Conservation (phyloP, 208 protist genomes). For the Trypanosoma conorhini region DNA sequence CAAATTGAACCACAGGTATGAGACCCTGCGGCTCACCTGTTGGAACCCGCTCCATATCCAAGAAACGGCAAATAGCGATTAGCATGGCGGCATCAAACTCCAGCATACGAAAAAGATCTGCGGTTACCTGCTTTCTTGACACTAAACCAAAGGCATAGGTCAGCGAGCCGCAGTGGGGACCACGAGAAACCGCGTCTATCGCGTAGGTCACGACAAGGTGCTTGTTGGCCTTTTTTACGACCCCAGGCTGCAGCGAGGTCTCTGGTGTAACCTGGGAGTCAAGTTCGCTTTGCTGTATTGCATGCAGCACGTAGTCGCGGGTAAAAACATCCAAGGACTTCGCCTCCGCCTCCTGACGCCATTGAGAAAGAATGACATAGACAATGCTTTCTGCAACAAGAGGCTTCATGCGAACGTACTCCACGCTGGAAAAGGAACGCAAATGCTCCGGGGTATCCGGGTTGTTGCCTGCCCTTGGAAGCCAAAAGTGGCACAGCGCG, state of each 20-base stretch:
- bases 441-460: conserved; percentile 53
- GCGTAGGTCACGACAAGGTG: conserved; percentile 63
- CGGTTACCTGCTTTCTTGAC: conserved; percentile 42
- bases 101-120: conserved; percentile 60
- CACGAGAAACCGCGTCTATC: conserved; percentile 51
- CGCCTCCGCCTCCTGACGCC: conserved; percentile 11
- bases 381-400: conserved; percentile 71
- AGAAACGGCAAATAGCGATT: conserved; percentile 44
- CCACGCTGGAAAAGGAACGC: conserved; percentile 28
- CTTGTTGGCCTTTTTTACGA: conserved; percentile 7
- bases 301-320: conserved; percentile 1
- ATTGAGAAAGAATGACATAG: conserved; percentile 59
- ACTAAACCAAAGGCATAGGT: conserved; percentile 68
- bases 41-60: conserved; percentile 34
- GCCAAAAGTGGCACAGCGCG: conserved; percentile 27
- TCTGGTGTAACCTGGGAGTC: background rate
- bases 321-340: conserved; percentile 26
- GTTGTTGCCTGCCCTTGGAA: conserved; percentile 37
- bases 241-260: background rate
- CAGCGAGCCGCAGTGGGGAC: conserved; percentile 47
- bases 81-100: conserved; percentile 48
- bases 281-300: background rate
- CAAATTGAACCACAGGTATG: conserved; percentile 62
- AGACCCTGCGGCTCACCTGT: conserved; percentile 24
- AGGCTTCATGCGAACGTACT: conserved; percentile 48